Base-by-base conservation (phyloP, 495 filamentous ascomycete genomes). In the Penicillium ucsense region DNA sequence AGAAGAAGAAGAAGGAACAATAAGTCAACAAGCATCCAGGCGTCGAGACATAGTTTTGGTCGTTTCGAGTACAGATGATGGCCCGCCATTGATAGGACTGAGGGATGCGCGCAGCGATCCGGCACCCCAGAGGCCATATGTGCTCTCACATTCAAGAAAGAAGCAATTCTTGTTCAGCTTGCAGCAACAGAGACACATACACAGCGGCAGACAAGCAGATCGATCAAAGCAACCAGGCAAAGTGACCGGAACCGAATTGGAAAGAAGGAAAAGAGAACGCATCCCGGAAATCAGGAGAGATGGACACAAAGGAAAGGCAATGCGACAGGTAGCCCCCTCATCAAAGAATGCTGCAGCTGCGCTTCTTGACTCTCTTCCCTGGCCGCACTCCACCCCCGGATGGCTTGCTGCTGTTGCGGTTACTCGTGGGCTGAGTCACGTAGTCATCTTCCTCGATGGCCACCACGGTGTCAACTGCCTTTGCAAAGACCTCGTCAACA, bases 401-500 rank as follows among this genome's bases (percentile, higher is more conserved):
- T 27, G 57, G 75, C 47, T 61, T 64, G 43, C 57, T 51, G 32
- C 47, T 52, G 45, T 38, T 48, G 36, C 56, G 40, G 10, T 38
- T 42, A 45, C 57, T 49, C 41, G 60, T 38, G 35, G 56, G 45
- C 43, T 57, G 50, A 57, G 71, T 27, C 10, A 32, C 56, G 59
- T 54, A 72, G 41, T 56, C 60, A 52, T 71, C 57, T 45, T 74
- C 65, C 42, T 76, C 66, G n/a, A 63, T 55, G 5, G 60, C 57
- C 28, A 97, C 85, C 9, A 89, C 89, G 41, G 84, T 88, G 54
- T 88, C 82, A 58, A 98, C 89, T 9, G 92, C 92, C 37, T 78
- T 70, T 54, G 89, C 81, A 64, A 98, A 98, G 55, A 98, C 89
- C 52, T 95, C 89, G 59, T 97, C 86, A 31, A 98, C 90, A 43